Conservation (phyloP, 2,329 filamentous ascomycete species). For the Gliomastix tumulicola region DNA sequence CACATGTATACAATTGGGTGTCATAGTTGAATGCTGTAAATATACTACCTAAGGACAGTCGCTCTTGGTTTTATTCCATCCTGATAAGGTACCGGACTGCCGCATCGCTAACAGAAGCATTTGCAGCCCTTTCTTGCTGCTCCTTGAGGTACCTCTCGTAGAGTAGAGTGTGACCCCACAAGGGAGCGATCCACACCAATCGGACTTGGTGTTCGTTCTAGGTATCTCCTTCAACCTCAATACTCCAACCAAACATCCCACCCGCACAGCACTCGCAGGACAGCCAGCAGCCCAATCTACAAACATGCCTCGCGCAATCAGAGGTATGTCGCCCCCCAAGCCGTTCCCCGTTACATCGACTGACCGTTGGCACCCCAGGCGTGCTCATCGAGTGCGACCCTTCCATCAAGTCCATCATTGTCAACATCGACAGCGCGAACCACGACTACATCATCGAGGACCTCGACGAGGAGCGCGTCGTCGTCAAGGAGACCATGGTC, state of each 20-base stretch:
- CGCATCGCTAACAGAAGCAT: too few relatives aligned
- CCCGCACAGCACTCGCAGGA: not conserved
- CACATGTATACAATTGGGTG: too few relatives aligned
- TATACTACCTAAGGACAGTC: too few relatives aligned
- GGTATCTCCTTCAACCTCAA: too few relatives aligned
- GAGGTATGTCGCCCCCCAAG: slow-evolving; percentile 30
- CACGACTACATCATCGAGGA: slow-evolving; percentile 76
- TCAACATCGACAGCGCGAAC: slow-evolving; percentile 63
- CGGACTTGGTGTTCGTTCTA: too few relatives aligned
- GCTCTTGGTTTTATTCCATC: too few relatives aligned
- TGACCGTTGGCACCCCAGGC: slow-evolving; percentile 31
- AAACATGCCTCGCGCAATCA: slow-evolving; percentile 50
- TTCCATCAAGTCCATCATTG: slow-evolving; percentile 81
- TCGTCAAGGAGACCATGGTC: slow-evolving; percentile 71
- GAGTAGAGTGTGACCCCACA: too few relatives aligned
- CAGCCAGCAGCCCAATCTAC: not conserved
- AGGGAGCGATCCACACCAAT: too few relatives aligned
- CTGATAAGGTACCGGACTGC: too few relatives aligned
- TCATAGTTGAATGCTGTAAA: too few relatives aligned
- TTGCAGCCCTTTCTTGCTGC: too few relatives aligned
- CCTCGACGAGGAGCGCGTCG: slow-evolving; percentile 67
- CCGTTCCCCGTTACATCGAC: not conserved
- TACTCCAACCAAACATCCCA: not conserved
- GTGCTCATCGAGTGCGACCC: slow-evolving; percentile 76
- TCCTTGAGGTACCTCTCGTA: too few relatives aligned